Base-by-base conservation (phyloP, 2,329 filamentous ascomycete species). In the Claviceps digitariae region DNA sequence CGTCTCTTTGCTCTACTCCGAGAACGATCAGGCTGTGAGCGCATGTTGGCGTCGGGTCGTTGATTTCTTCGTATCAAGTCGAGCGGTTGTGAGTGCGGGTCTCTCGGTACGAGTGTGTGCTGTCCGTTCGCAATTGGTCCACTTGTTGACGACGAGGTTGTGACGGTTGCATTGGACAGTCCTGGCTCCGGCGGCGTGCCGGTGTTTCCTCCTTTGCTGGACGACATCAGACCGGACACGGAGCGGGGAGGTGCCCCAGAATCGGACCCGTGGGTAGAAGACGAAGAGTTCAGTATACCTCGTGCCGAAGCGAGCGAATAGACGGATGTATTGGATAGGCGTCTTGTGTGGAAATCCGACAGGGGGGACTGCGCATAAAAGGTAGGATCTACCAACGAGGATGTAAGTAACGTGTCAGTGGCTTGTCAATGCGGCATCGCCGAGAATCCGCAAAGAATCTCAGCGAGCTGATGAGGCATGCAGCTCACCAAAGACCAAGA, bases 281-380 rank as follows among this genome's bases (percentile, higher is more conserved):
- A 71, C 34, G 75, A 72, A 20, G 77, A 75, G 57, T 76, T 64
- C 17, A 64, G 55, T 29, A 74, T 70, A 34, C 74, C 76, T 47
- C 77, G 77, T 52, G 74, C 78, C 6, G 83, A 86, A 46, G 79
- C 78, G 25, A 86, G 69, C 34, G 85, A 88, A 63, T 86, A 85
- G 50, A 87, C 71, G 1, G 86, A 90, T 8, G 84, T 87, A 55
- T 84, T 77, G 25, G 86, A 90, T 64, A 86, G 74, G 50, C 86
- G 81, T 61, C 87, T 85, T 46, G 73, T 73, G 41, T 83, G 72
- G 23, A 66, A 62, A 21, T 78, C 75, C 17, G 76, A 76, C 55
- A 73, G 66, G 13, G 78, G 78, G 21, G 72, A 70, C 51, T 71
- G 70, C 43, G 71, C 62, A 48, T 67, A 68, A 57, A 73, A 64